Evolutionary conservation across 306 rosid species (phyloP), one percentile per base, ranked within the genome.

Genomic region (Sphenostylis stenocarpa): DNA sequence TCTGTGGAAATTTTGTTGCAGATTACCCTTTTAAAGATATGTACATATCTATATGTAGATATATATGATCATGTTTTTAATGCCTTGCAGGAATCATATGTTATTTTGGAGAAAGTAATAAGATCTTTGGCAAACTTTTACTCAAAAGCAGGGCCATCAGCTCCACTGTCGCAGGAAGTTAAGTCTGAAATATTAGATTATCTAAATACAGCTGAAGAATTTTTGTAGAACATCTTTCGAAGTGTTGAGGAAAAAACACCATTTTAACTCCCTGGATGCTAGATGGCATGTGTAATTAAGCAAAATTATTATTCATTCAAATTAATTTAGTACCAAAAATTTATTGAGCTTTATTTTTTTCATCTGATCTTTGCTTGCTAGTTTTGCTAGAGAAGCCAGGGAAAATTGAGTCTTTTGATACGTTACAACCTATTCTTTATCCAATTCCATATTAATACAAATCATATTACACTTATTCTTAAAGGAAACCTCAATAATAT

Each of bases 401-500:
- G n/a, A n/a, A n/a, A n/a, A n/a, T n/a, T n/a, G n/a, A n/a, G n/a
- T n/a, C n/a, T n/a, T n/a, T n/a, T n/a, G n/a, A n/a, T n/a, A n/a
- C n/a, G n/a, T n/a, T n/a, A n/a, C n/a, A n/a, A n/a, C n/a, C n/a
- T n/a, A n/a, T n/a, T n/a, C n/a, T 8, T 36, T 1, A 8, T 36
- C 34, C 4, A 31, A 31, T 0, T 31, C 34, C 34, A 31, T 31
- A 31, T 31, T 8, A 33, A 36, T 36, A 6, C 0, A 36, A 11
- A 39, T n/a, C n/a, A n/a, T n/a, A n/a, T n/a, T n/a, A n/a, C n/a
- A n/a, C n/a, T n/a, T n/a, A n/a, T n/a, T n/a, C n/a, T n/a, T n/a
- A n/a, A n/a, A n/a, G n/a, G n/a, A n/a, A n/a, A n/a, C 99, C 82
- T 95, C 97, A 64, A 92, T 87, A 52, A 95, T 90, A 87, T 95